Evolutionary conservation across 768 basidiomycete genomes (phyloP).

Genomic region (Psilocybe sp.): DNA sequence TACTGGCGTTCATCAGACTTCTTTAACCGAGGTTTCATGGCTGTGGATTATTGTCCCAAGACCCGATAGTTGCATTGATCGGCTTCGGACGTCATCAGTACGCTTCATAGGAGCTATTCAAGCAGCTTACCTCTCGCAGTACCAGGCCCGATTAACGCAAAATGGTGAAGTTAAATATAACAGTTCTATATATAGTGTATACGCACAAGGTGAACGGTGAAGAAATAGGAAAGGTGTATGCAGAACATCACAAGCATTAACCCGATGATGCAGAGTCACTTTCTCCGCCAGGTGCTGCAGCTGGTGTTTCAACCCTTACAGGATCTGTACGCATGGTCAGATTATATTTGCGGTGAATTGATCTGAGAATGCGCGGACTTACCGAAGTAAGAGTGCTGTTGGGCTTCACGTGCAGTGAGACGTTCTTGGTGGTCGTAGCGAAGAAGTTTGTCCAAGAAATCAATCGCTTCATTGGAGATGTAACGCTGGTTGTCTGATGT

Average conservation of each 20-base stretch:
- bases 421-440: constrained; percentile 98
- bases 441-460: constrained; percentile 92
- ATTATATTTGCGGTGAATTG: constrained; percentile 6
- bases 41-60: not conserved
- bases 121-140: constrained; percentile 15
- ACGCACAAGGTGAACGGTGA: constrained; percentile 27
- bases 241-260: constrained; percentile 24
- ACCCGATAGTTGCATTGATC: constrained; percentile 8
- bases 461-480: constrained; percentile 95
- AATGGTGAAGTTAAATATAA: constrained; percentile 23
- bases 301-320: constrained; percentile 48
- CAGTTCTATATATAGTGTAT: constrained; percentile 34
- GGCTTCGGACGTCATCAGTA: constrained; percentile 15
- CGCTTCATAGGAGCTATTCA: constrained; percentile 7
- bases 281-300: constrained; percentile 53
- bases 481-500: constrained; percentile 95
- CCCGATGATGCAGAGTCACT: constrained; percentile 57
- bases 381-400: constrained; percentile 93
- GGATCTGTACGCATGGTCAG: constrained; percentile 48
- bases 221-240: constrained; percentile 18
- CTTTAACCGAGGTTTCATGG: constrained; percentile 14
- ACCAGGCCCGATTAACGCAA: constrained; percentile 10
- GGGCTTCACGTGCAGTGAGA: constrained; percentile 90
- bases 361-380: constrained; percentile 15
- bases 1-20: too few species aligned